A percentile compares a stretch with the other conserved stretches of the same genome.
Conservation (phyloP, 805 yeast genomes). For the Metschnikowia koreensis region DNA sequence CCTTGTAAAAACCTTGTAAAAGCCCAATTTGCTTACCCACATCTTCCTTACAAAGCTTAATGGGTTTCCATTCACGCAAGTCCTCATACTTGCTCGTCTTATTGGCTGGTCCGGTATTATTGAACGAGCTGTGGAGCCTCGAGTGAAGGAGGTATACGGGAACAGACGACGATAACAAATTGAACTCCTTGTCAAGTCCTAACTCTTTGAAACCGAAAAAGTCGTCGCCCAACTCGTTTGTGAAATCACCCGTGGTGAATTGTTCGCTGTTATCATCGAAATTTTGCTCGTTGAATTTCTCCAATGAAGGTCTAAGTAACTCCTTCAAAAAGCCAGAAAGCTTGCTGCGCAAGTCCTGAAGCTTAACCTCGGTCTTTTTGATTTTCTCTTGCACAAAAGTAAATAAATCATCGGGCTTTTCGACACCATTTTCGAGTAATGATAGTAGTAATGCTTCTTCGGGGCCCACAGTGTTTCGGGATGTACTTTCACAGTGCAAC, state of each 20-base stretch:
- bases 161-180: slow-evolving; percentile 76
- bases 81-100: slow-evolving; percentile 62
- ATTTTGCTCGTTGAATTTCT: slow-evolving; percentile 70
- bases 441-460: slow-evolving; percentile 56
- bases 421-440: slow-evolving; percentile 82
- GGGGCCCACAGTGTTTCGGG: slow-evolving; percentile 40
- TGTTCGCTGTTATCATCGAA: slow-evolving; percentile 92
- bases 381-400: slow-evolving; percentile 72
- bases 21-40: slow-evolving; percentile 55
- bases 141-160: slow-evolving; percentile 88
- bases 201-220: slow-evolving; percentile 95
- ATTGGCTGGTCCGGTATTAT: slow-evolving; percentile 42
- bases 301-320: slow-evolving; percentile 74
- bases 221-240: slow-evolving; percentile 92
- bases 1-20: slow-evolving; percentile 51
- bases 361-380: slow-evolving; percentile 62
- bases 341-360: slow-evolving; percentile 65
- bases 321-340: slow-evolving; percentile 73
- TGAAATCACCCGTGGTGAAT: slow-evolving; percentile 91
- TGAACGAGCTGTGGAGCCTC: slow-evolving; percentile 58
- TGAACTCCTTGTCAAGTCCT: slow-evolving; percentile 90
- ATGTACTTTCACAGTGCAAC: slow-evolving; percentile 64
- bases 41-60: slow-evolving; percentile 50
- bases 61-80: slow-evolving; percentile 53
- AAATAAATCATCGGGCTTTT: slow-evolving; percentile 72